phyloP scores from a whole-genome alignment of 2,329 filamentous ascomycete species.

The Aspergillus luchuensis region DNA sequence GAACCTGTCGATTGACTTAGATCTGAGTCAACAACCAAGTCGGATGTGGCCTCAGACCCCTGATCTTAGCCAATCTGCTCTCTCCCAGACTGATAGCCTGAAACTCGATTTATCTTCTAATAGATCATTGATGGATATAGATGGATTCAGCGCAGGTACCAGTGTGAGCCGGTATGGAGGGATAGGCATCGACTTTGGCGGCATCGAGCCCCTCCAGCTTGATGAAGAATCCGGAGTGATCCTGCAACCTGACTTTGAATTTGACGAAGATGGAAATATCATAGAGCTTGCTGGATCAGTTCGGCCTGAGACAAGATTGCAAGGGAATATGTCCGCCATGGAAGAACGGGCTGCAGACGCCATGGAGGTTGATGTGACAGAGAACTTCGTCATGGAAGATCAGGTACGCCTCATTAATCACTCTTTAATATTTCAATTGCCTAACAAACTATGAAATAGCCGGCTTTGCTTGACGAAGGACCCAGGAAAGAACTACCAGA shows the following conservation, averaged over 20 bases:
- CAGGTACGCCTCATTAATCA: slow-evolving; percentile 10
- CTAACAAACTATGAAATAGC: slow-evolving; percentile 18
- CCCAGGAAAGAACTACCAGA: slow-evolving; percentile 19
- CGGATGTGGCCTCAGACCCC: slow-evolving; percentile 39
- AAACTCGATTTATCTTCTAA: slow-evolving; percentile 54
- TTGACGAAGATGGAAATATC: slow-evolving; percentile 64
- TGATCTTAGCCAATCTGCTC: slow-evolving; percentile 31
- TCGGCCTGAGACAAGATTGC: slow-evolving; percentile 15
- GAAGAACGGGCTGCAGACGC: slow-evolving; percentile 31
- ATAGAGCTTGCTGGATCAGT: slow-evolving; percentile 45
- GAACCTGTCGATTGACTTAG: slow-evolving; percentile 38
- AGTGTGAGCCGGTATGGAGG: slow-evolving; percentile 44
- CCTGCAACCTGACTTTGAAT: slow-evolving; percentile 59
- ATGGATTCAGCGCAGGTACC: slow-evolving; percentile 44
- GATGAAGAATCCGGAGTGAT: slow-evolving; percentile 50
- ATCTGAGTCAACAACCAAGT: slow-evolving; percentile 34
- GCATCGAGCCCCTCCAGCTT: slow-evolving; percentile 26
- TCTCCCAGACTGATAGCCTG: slow-evolving; percentile 30
- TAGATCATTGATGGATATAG: slow-evolving; percentile 36
- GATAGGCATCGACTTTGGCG: slow-evolving; percentile 34
- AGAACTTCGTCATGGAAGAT: slow-evolving; percentile 35
- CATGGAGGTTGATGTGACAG: slow-evolving; percentile 36
- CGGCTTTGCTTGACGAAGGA: slow-evolving; percentile 34
- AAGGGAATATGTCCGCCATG: slow-evolving; percentile 15
- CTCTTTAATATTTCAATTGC: no score